A percentile compares a stretch with the other conserved stretches of the same genome.
Conservation (phyloP, 225 moss, liverwort and hornwort species). For the Climacium dendroides region DNA sequence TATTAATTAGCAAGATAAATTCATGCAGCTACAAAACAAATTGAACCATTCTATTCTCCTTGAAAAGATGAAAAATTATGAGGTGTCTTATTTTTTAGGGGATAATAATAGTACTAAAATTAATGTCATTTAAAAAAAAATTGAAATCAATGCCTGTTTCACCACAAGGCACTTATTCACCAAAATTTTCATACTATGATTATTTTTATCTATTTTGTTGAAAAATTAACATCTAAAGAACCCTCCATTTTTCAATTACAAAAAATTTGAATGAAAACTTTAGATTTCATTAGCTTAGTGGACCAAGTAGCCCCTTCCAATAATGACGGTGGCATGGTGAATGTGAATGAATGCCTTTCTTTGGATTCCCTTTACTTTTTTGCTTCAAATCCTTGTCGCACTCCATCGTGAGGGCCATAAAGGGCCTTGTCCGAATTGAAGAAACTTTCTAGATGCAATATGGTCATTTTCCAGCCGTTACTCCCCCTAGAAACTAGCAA, state of each 20-base stretch:
- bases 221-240: background rate
- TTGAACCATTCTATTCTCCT: too few species aligned
- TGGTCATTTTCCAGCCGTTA: fast-evolving
- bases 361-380: background rate
- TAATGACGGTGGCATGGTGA: background rate
- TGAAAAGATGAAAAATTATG: background rate
- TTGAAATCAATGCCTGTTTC: too few species aligned
- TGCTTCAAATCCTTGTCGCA: too few species aligned
- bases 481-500: background rate
- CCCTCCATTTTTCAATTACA: fast-evolving
- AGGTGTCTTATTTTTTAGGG: background rate
- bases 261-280: background rate
- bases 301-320: background rate
- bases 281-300: background rate
- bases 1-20: too few species aligned
- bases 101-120: background rate
- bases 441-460: background rate
- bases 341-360: background rate
- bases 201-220: fast-evolving
- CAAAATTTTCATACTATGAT: too few species aligned
- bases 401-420: fast-evolving
- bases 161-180: too few species aligned
- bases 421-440: background rate
- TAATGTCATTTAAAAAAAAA: too few species aligned
- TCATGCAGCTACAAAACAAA: too few species aligned